Evolutionary conservation across 352 stramenopile genomes (phyloP), one percentile per base, ranked within the genome.

Genomic region (Halophytophthora batemanensis): DNA sequence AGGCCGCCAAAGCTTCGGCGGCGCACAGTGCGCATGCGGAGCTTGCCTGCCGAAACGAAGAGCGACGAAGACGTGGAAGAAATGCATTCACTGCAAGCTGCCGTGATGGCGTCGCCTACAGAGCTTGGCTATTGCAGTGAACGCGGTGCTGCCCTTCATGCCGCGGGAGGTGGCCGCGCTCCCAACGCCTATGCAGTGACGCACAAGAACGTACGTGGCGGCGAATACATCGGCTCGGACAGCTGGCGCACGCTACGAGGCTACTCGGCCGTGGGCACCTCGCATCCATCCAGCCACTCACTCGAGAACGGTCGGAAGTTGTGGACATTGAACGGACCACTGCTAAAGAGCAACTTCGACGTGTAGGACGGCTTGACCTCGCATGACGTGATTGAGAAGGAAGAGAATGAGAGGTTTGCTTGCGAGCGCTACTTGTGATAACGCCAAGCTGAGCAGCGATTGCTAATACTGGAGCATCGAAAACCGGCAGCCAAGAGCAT

Each of bases 21-120:
- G 25, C 75, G 31, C 68, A 66, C 51, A 69, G 76, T 38, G 82
- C 73, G 37, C 53, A 77, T 21, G 87, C 96, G 34, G 65, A 96
- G 40, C 58, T 96, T 7, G 87, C 82, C 6, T 93, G 83, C 63
- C 74, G 77, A 17, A 82, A 59, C 45, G 64, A 68, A 38, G 31
- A 18, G 35, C 64, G 50, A 5, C 69, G 22, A 37, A 66, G 50
- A 66, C 74, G 41, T 70, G 61, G 42, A 55, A 69, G 36, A 71
- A 76, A 34, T 70, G 64, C 54, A 61, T 71, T 13, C 34, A 39
- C 23, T 57, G 40, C 29, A 59, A 69, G 43, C 35, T 72, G 14
- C 53, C 55, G 25, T 50, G 59, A 2, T 74, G 59, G 58, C 66
- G 65, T n/a, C 67, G 69, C 14, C 61, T 75, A 44, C 74, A 86